A percentile compares a stretch with the other conserved stretches of the same genome.
Evolutionary conservation across 176 grass and related monocot species (phyloP).

Genomic region (Oryza meridionalis): DNA sequence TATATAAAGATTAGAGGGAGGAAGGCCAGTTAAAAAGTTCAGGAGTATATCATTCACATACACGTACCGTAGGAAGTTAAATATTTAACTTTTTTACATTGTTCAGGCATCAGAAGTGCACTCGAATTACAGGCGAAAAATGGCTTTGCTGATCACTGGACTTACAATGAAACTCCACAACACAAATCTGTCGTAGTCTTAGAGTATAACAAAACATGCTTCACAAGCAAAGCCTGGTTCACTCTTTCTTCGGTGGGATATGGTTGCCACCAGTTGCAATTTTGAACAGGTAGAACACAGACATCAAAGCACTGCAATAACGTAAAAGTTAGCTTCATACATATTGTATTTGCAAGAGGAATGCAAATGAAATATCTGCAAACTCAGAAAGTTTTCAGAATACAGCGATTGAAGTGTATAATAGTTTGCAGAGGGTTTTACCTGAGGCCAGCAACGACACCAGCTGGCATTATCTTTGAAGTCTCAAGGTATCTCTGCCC

Average conservation of each 20-base stretch:
- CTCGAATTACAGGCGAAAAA: constrained; percentile 4
- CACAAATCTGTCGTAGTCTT: background rate
- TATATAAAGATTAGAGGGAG: no score
- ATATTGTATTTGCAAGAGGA: background rate
- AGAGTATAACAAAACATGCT: constrained; percentile 16
- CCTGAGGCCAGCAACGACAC: constrained; percentile 83
- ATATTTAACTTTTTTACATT: constrained; percentile 4
- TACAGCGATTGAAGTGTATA: background rate
- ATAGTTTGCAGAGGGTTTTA: constrained; percentile 27
- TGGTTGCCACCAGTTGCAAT: constrained; percentile 84
- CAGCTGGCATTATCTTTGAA: constrained; percentile 94
- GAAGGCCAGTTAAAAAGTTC: no score
- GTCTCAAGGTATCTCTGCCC: constrained; percentile 86
- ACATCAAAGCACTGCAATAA: constrained; percentile 71
- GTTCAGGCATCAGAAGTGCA: constrained; percentile 31
- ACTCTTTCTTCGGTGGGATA: constrained; percentile 77
- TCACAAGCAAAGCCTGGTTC: constrained; percentile 32
- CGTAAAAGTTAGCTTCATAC: background rate
- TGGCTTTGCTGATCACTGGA: background rate
- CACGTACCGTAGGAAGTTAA: no score
- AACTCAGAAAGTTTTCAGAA: background rate
- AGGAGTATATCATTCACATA: no score
- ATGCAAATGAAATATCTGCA: background rate
- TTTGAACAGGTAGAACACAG: constrained; percentile 82
- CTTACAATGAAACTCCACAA: constrained; percentile 16